Base-by-base conservation (phyloP, 495 filamentous ascomycete species). In the Aspergillus sclerotiicarbonarius region DNA sequence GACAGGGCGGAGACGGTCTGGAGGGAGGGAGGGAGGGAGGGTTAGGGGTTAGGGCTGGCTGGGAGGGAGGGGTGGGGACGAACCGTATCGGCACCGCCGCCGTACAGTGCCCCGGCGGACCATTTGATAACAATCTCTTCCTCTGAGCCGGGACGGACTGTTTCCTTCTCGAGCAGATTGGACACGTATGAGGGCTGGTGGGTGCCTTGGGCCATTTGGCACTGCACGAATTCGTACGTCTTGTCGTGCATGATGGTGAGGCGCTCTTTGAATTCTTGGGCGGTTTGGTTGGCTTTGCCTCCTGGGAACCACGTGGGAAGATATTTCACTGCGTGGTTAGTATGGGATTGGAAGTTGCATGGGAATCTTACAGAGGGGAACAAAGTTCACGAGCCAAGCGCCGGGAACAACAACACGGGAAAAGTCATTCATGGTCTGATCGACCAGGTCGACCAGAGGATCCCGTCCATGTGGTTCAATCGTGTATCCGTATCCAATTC, bases 71-170 rank as follows among this genome's bases (percentile, higher is more conserved):
- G 35, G 20, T 41, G 10, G 15, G 6, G 7, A 30, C 60, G 15
- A 58, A 69, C 66, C 8, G 73, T 85, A 60, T 86, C 84, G n/a
- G 80, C 77, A 3, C 83, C 84, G 15, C 77, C 84, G 35, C 80
- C 70, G 20, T 84, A 78, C 0, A 86, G 59, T 0, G 75, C 72
- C 15, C 71, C 73, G 2, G 80, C 71, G 18, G 72, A 62, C 72
- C 70, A 76, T 57, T 77, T 80, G 46, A 67, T 67, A 6, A 63
- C 55, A 0, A 55, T 21, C 29, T 76, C 68, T 18, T 71, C 64
- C 19, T 78, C 68, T 0, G 60, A 21, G 0, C 58, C 63, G 6
- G 62, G 49, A 1, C 25, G 8, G 0, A 55, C 57, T 8, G 51
- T 57, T 0, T 54, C 60, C 0, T 63, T 51, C 50, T 70, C 62